Evolutionary conservation across 179 eudicot species (phyloP).

Genomic region (Carnegiea gigantea): DNA sequence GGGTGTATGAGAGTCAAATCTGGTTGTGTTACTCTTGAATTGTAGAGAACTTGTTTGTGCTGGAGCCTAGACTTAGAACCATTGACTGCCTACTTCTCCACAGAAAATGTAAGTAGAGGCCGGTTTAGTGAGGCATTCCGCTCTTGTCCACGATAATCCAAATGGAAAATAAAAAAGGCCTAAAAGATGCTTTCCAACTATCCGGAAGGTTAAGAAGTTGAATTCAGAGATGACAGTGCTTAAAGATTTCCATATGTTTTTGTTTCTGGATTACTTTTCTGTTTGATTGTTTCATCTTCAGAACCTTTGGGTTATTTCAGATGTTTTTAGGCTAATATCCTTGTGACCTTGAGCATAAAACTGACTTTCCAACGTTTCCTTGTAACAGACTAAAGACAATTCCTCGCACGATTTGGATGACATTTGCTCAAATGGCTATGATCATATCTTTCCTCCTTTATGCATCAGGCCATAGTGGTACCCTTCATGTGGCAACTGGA

Average conservation of each 20-base stretch:
- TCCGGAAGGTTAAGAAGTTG: neutral
- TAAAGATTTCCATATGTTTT: no score
- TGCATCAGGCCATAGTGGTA: conserved; percentile 49
- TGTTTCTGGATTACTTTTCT: neutral
- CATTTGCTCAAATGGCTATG: conserved; percentile 53
- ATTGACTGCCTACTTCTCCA: neutral
- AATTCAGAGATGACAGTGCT: neutral
- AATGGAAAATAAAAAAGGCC: no score
- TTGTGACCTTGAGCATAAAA: neutral
- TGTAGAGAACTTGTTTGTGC: no score
- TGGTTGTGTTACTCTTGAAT: neutral
- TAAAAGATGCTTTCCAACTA: no score
- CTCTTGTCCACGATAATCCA: neutral
- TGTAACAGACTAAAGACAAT: conserved; percentile 50
- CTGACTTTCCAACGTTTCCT: conserved; percentile 19
- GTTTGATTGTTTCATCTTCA: neutral
- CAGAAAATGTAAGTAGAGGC: neutral
- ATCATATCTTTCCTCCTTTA: conserved; percentile 51
- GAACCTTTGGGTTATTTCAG: neutral
- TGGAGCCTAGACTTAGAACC: neutral
- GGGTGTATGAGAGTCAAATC: neutral
- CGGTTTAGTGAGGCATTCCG: neutral
- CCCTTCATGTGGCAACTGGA: conserved; percentile 59
- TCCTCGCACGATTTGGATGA: conserved; percentile 75
- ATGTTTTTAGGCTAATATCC: neutral